Evolutionary conservation across 148 eudicot genomes (phyloP).

Genomic region (Vaccinium darrowii): DNA sequence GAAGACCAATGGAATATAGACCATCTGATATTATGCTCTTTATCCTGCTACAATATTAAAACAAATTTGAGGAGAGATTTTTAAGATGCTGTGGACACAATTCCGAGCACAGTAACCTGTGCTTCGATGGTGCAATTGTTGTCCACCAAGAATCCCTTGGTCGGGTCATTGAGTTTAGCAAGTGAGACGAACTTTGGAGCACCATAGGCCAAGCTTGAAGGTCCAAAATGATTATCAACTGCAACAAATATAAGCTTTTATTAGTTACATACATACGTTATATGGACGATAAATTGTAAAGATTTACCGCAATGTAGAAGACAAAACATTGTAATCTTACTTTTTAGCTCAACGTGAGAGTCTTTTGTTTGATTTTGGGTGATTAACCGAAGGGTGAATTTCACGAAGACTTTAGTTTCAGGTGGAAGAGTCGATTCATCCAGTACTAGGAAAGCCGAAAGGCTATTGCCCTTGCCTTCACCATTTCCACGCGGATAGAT

Average conservation of each 20-base stretch:
- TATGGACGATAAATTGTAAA: background rate
- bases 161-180: conserved; percentile 19
- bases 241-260: background rate
- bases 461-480: conserved; percentile 3
- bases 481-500: conserved; percentile 17
- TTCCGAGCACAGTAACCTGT: conserved; percentile 10
- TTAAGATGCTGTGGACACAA: conserved; percentile 5
- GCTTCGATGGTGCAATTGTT: conserved; percentile 9
- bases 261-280: background rate
- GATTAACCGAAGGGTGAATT: background rate
- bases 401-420: conserved; percentile 9
- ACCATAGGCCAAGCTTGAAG: conserved; percentile 9
- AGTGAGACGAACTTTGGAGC: conserved; percentile 8
- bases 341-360: background rate
- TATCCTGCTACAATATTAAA: background rate
- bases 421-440: conserved; percentile 13
- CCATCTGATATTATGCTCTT: background rate
- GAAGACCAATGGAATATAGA: background rate
- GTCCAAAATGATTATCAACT: conserved; percentile 13
- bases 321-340: background rate
- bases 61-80: background rate
- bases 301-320: background rate
- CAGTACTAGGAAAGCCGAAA: conserved; percentile 4
- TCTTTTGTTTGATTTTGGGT: background rate
- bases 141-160: conserved; percentile 9